Evolutionary conservation across 345 rosid species (phyloP).

Genomic region (Eucalyptus microcorys): DNA sequence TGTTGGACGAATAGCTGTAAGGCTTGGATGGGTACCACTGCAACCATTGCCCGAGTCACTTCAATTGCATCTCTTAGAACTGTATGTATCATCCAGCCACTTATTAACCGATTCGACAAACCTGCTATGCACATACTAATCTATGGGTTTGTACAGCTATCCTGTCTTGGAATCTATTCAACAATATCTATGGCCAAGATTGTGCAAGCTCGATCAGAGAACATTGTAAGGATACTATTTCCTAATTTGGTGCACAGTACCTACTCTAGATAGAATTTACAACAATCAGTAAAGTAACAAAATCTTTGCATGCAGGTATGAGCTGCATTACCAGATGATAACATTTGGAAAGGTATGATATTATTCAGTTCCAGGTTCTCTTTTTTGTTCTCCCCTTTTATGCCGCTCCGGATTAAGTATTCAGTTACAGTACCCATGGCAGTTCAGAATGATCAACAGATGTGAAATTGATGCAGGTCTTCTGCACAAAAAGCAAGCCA

Average conservation of each 20-base stretch:
- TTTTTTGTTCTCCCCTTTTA: not conserved
- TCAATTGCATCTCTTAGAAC: conserved; percentile 89
- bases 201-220: conserved; percentile 90
- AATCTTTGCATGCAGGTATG: conserved; percentile 46
- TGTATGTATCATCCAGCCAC: conserved; percentile 35
- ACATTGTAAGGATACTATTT: conserved; percentile 48
- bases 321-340: conserved; percentile 95
- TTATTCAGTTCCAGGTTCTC: not conserved
- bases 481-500: conserved; percentile 90
- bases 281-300: not conserved
- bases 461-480: conserved; percentile 52
- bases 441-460: not conserved
- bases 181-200: conserved; percentile 92
- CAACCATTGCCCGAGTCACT: conserved; percentile 97
- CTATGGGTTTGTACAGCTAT: conserved; percentile 35
- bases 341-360: conserved; percentile 88
- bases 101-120: not conserved
- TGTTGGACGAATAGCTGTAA: conserved; percentile 96
- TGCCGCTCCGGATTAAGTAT: not conserved
- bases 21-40: conserved; percentile 99
- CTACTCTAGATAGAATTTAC: not conserved
- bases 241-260: not conserved
- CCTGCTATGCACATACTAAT: not conserved
- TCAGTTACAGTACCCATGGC: not conserved
- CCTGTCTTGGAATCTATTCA: conserved; percentile 91